phyloP scores from a whole-genome alignment of 1,284 basidiomycete genomes.

The Leccinum subrobustum region DNA sequence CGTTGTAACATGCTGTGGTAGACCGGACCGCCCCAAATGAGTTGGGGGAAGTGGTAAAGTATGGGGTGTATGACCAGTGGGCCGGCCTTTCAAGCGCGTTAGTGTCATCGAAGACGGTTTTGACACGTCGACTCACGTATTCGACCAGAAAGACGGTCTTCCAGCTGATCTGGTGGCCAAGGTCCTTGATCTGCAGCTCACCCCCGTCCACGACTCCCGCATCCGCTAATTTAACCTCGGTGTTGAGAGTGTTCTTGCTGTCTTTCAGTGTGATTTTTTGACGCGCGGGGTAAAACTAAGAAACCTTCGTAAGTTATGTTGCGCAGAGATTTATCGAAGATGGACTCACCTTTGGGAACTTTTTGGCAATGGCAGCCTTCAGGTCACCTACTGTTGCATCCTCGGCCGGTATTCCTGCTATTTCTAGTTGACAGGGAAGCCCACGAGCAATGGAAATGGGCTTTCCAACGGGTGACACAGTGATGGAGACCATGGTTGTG shows the following conservation, averaged over 20 bases:
- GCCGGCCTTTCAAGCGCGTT: conserved; percentile 58
- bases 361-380: conserved; percentile 55
- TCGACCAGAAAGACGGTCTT: conserved; percentile 83
- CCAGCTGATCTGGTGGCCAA: conserved; percentile 88
- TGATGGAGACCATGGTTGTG: conserved; percentile 55
- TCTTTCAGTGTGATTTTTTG: conserved; percentile 72
- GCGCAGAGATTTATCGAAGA: not conserved
- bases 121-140: conserved; percentile 63
- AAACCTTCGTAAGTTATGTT: not conserved
- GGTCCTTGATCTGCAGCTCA: conserved; percentile 78
- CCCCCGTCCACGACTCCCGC: conserved; percentile 57
- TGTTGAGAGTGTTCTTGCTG: conserved; percentile 59
- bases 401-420: conserved; percentile 45
- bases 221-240: conserved; percentile 59
- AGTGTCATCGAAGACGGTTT: not conserved
- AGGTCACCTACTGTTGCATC: conserved; percentile 57
- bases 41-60: conserved; percentile 70
- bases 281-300: conserved; percentile 65
- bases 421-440: conserved; percentile 57
- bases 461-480: conserved; percentile 49
- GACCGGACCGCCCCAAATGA: conserved; percentile 69
- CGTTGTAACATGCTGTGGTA: conserved; percentile 78
- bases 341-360: conserved; percentile 54
- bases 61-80: conserved; percentile 92
- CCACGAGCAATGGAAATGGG: conserved; percentile 46